A percentile compares a stretch with the other conserved stretches of the same genome.
Evolutionary conservation across 495 filamentous ascomycete genomes (phyloP).

Genomic region (Penicillium malachiteum): DNA sequence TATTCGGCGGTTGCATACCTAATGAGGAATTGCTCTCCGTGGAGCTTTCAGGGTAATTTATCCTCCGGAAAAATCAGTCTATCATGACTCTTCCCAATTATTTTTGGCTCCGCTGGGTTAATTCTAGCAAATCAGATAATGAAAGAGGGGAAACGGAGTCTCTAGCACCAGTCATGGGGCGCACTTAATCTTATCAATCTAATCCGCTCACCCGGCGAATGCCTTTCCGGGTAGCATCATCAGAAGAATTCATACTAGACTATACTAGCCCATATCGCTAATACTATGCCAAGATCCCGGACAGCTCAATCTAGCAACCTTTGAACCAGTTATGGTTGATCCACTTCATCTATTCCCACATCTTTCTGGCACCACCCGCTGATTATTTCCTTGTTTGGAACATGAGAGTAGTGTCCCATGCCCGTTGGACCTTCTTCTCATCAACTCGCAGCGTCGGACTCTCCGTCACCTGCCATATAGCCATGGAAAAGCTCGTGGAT

Average conservation of each 20-base stretch:
- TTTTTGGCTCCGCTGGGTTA: background rate
- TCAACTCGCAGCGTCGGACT: background rate
- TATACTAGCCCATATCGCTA: background rate
- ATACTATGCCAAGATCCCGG: background rate
- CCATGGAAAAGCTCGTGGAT: background rate
- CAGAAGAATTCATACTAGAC: background rate
- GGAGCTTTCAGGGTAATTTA: background rate
- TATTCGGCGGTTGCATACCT: too few species aligned
- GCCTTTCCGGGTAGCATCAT: slow-evolving; percentile 12
- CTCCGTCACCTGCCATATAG: background rate
- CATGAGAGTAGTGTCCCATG: background rate
- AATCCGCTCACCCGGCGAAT: slow-evolving; percentile 16
- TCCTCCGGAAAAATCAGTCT: background rate
- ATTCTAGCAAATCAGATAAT: too few species aligned
- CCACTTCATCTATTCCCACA: background rate
- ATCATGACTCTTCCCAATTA: background rate
- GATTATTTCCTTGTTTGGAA: background rate
- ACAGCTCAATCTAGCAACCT: background rate
- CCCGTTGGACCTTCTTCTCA: background rate
- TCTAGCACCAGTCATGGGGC: slow-evolving; percentile 8
- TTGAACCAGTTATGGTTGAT: background rate
- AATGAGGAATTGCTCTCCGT: background rate
- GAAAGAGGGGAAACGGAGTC: background rate
- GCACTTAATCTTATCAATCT: slow-evolving; percentile 23
- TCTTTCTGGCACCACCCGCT: background rate